A percentile compares a stretch with the other conserved stretches of the same genome.
These are phyloP conservation scores for Leucogyrophana mollusca DNA, from an alignment of 768 basidiomycete genomes.

Conservation along the genomic window DNA sequence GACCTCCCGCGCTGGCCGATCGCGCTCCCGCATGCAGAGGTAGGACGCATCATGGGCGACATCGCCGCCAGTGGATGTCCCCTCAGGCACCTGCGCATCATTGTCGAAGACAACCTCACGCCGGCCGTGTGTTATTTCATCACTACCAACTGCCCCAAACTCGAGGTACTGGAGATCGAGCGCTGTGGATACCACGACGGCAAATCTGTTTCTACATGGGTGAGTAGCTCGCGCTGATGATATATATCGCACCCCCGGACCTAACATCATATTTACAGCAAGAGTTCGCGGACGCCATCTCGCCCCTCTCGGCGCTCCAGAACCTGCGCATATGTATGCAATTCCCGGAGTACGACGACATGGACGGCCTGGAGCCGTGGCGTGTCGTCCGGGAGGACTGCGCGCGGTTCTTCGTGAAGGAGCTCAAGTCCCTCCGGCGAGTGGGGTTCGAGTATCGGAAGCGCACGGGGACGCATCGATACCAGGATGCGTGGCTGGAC, in stretches of 20 bases:
- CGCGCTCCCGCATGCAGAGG: slow-evolving; percentile 31
- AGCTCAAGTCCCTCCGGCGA: slow-evolving; percentile 29
- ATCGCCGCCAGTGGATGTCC: slow-evolving; percentile 30
- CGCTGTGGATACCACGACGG: slow-evolving; percentile 36
- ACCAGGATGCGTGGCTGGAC: slow-evolving; percentile 36
- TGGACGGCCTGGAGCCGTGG: slow-evolving; percentile 32
- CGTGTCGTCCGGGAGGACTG: slow-evolving; percentile 24
- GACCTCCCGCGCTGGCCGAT: slow-evolving; percentile 37
- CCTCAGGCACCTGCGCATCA: slow-evolving; percentile 32
- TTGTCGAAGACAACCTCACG: slow-evolving; percentile 35
- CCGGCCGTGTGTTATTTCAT: slow-evolving; percentile 28
- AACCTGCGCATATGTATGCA: slow-evolving; percentile 35
- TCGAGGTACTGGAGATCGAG: slow-evolving; percentile 33
- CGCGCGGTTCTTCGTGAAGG: slow-evolving; percentile 27
- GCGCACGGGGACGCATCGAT: slow-evolving; percentile 33
- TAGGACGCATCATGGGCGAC: slow-evolving; percentile 27
- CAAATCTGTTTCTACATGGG: slow-evolving; percentile 33
- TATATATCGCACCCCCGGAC: too few relatives aligned
- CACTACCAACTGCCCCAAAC: slow-evolving; percentile 26
- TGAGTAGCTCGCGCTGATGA: too few relatives aligned
- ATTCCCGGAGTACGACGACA: slow-evolving; percentile 33
- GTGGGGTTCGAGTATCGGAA: slow-evolving; percentile 36
- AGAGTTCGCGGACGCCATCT: slow-evolving; percentile 33
- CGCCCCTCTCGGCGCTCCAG: slow-evolving; percentile 23
- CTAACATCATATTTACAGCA: too few relatives aligned